Conservation (phyloP, 257 asterid genomes). For the Nicotiana attenuata region DNA sequence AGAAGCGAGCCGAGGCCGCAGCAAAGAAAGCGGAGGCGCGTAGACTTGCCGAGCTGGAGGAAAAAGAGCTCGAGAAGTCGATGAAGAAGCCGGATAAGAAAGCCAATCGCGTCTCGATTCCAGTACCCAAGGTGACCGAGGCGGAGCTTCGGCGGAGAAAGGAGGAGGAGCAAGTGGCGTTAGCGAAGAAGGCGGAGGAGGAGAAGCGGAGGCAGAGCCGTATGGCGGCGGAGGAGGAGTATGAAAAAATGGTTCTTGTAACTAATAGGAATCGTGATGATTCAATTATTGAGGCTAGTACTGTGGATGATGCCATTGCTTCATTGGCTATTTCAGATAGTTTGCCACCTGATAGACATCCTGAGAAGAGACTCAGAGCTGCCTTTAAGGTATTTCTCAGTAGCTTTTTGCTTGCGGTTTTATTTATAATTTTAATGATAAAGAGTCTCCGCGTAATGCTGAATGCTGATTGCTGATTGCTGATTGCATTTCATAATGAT, state of each 20-base stretch:
- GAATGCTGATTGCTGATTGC: no score
- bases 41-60: slow-evolving; percentile 79
- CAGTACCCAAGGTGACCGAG: slow-evolving; percentile 88
- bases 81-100: slow-evolving; percentile 78
- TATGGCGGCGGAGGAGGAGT: slow-evolving; percentile 76
- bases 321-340: slow-evolving; percentile 51
- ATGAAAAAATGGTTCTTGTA: slow-evolving; percentile 61
- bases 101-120: slow-evolving; percentile 64
- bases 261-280: slow-evolving; percentile 77
- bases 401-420: neutral
- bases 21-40: slow-evolving; percentile 89
- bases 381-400: slow-evolving; percentile 57
- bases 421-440: neutral
- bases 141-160: slow-evolving; percentile 59
- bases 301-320: slow-evolving; percentile 82
- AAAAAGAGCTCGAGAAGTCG: slow-evolving; percentile 67
- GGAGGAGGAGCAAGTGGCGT: slow-evolving; percentile 74
- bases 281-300: slow-evolving; percentile 65
- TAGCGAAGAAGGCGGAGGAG: slow-evolving; percentile 62
- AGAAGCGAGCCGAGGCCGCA: slow-evolving; percentile 72
- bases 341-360: slow-evolving; percentile 83
- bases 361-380: slow-evolving; percentile 93
- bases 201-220: slow-evolving; percentile 65
- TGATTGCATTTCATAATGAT: neutral
- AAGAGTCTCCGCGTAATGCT: neutral